Conservation (phyloP, 371 early-diverging fungal species). For the Mucor saturninus region DNA sequence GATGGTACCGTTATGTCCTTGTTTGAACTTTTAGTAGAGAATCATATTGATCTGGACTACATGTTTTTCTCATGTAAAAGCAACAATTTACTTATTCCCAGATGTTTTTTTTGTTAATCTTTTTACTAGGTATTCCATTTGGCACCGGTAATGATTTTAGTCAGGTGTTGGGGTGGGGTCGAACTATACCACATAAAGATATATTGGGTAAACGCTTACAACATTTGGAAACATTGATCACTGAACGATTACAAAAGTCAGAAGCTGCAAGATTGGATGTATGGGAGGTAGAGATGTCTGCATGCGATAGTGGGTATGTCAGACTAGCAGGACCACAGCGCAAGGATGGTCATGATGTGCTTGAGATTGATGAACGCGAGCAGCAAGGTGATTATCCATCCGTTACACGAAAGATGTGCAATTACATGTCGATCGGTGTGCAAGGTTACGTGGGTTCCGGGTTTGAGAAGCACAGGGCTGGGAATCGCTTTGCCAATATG, state of each 20-base stretch:
- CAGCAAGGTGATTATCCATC: slow-evolving; percentile 8
- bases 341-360: slow-evolving; percentile 33
- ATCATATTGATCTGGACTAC: slow-evolving; percentile 53
- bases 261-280: slow-evolving; percentile 65
- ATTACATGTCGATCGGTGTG: slow-evolving; percentile 66
- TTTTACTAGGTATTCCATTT: slow-evolving; percentile 57
- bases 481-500: slow-evolving; percentile 56
- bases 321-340: slow-evolving; percentile 43
- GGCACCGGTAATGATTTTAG: slow-evolving; percentile 73
- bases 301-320: slow-evolving; percentile 56
- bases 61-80: slow-evolving; percentile 63
- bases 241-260: slow-evolving; percentile 57
- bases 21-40: slow-evolving; percentile 52
- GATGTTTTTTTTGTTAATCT: neutral
- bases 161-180: slow-evolving; percentile 71
- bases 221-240: slow-evolving; percentile 48
- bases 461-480: slow-evolving; percentile 64
- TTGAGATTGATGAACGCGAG: slow-evolving; percentile 15
- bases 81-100: neutral
- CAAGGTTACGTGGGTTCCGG: slow-evolving; percentile 69
- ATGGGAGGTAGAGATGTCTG: slow-evolving; percentile 58
- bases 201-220: slow-evolving; percentile 50
- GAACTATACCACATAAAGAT: slow-evolving; percentile 54
- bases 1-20: slow-evolving; percentile 73
- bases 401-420: slow-evolving; percentile 55